These are phyloP conservation scores for Dillenia suffruticosa DNA, from an alignment of 164 flowering plant species.

Conservation along the genomic window DNA sequence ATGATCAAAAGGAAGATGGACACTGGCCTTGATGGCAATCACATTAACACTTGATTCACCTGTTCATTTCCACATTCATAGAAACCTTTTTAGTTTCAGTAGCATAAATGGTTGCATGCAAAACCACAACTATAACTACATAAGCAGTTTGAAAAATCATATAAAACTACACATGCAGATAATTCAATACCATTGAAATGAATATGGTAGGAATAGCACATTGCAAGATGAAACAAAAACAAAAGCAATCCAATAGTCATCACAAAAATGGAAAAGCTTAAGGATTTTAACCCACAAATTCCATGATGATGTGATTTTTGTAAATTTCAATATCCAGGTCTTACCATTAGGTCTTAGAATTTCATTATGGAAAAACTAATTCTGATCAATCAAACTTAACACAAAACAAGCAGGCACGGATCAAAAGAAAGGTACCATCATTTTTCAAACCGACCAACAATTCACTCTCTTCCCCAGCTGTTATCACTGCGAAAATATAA, in stretches of 20 bases:
- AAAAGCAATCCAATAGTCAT: too few relatives aligned
- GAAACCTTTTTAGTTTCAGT: background rate
- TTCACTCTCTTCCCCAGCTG: slow-evolving; percentile 85
- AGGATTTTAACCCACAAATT: too few relatives aligned
- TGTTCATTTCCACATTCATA: slow-evolving; percentile 21
- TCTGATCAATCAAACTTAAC: background rate
- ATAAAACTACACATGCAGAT: too few relatives aligned
- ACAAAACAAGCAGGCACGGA: background rate
- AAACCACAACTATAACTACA: too few relatives aligned
- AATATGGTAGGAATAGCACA: background rate
- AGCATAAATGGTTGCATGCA: background rate
- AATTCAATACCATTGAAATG: background rate
- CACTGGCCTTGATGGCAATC: slow-evolving; percentile 69
- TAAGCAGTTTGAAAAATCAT: too few relatives aligned
- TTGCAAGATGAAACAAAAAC: background rate
- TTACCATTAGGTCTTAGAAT: background rate
- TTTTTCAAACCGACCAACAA: slow-evolving; percentile 83
- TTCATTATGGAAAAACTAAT: too few relatives aligned
- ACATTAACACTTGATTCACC: slow-evolving; percentile 68
- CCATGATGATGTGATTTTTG: too few relatives aligned
- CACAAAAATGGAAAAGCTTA: too few relatives aligned
- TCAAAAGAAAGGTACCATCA: slow-evolving; percentile 46
- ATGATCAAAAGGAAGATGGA: slow-evolving; percentile 88
- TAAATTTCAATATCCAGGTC: too few relatives aligned
- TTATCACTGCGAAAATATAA: slow-evolving; percentile 45